phyloP scores from a whole-genome alignment of 1,284 basidiomycete species.

The Marasmius oreades region DNA sequence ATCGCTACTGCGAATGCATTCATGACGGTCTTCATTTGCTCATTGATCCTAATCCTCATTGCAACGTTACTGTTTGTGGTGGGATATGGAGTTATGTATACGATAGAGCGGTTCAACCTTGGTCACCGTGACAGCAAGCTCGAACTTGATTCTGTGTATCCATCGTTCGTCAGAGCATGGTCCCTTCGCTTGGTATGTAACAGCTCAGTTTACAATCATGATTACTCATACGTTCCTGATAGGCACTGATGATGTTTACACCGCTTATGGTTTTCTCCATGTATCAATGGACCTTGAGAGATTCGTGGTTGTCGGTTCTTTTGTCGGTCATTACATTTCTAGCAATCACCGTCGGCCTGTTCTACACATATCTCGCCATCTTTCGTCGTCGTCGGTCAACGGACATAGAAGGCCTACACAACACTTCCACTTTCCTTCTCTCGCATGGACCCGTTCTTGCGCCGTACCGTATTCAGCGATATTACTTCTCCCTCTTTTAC shows the following conservation, averaged over 20 bases:
- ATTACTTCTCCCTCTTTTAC: constrained; percentile 54
- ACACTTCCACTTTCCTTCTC: constrained; percentile 29
- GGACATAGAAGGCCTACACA: constrained; percentile 36
- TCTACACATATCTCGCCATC: constrained; percentile 42
- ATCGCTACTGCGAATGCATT: constrained; percentile 82
- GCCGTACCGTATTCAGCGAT: constrained; percentile 52
- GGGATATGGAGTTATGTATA: constrained; percentile 43
- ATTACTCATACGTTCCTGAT: constrained; percentile 9
- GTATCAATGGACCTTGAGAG: constrained; percentile 86
- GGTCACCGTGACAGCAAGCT: constrained; percentile 23
- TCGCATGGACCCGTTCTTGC: constrained; percentile 50
- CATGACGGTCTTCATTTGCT: constrained; percentile 75
- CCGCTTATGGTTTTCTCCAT: constrained; percentile 78
- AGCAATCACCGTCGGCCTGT: constrained; percentile 42
- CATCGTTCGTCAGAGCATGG: constrained; percentile 54
- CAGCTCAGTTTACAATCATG: constrained; percentile 2
- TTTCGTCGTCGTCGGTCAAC: constrained; percentile 39
- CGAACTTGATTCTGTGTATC: constrained; percentile 37
- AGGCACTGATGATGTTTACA: constrained; percentile 62
- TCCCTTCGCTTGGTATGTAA: constrained; percentile 52
- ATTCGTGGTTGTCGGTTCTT: constrained; percentile 77
- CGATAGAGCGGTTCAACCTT: constrained; percentile 27
- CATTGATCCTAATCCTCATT: constrained; percentile 63
- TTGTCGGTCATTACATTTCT: constrained; percentile 68
- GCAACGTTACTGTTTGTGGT: constrained; percentile 46